A percentile compares a stretch with the other conserved stretches of the same genome.
phyloP scores from a whole-genome alignment of 768 basidiomycete genomes.

The Rubroboletus satanas region DNA sequence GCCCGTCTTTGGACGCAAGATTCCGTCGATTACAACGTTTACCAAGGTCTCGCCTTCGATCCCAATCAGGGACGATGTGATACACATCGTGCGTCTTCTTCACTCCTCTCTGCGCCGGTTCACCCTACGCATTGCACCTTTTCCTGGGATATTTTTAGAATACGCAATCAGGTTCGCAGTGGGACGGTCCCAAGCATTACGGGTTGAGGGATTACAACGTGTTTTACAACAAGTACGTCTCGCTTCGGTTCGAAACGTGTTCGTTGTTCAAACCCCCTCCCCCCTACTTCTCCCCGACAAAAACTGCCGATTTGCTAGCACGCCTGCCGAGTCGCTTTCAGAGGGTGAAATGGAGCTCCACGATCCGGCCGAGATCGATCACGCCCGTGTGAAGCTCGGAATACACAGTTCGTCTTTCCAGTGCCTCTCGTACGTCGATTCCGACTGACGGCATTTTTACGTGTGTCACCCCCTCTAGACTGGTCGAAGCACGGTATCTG shows the following conservation, averaged over 20 bases:
- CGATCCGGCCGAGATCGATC: constrained; percentile 48
- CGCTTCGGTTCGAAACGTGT: background rate
- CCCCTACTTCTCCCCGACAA: no score
- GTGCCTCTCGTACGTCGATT: background rate
- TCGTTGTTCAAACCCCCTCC: background rate
- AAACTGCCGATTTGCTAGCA: constrained; percentile 30
- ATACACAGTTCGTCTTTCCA: constrained; percentile 56
- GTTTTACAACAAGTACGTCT: constrained; percentile 58
- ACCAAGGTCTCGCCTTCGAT: constrained; percentile 11
- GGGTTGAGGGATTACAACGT: constrained; percentile 49
- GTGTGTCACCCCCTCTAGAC: constrained; percentile 35
- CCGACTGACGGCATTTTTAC: background rate
- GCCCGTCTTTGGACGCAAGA: constrained; percentile 55
- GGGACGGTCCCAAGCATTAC: constrained; percentile 64
- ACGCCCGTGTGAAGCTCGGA: constrained; percentile 47
- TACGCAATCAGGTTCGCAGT: constrained; percentile 67
- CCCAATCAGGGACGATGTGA: constrained; percentile 42
- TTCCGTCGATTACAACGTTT: constrained; percentile 48
- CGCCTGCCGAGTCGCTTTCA: constrained; percentile 40
- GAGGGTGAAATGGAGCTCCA: constrained; percentile 44
- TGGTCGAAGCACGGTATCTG: constrained; percentile 71
- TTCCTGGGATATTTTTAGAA: constrained; percentile 38
- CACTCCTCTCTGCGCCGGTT: no score
- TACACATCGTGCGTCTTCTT: constrained; percentile 46
- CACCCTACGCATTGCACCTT: background rate